Conservation (phyloP, 768 basidiomycete species). For the Trichaptum fuscoviolaceum region DNA sequence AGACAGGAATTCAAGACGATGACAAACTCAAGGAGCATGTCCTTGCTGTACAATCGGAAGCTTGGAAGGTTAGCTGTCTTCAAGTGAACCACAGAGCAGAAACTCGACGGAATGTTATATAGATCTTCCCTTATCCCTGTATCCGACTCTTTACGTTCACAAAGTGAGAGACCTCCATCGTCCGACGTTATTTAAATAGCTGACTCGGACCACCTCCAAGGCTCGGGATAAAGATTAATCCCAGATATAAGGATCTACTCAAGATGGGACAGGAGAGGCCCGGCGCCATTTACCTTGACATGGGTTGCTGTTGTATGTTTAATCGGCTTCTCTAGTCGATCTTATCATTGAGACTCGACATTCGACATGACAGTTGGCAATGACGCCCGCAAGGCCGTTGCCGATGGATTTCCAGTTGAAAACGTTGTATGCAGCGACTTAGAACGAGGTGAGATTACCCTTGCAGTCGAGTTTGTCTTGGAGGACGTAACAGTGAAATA, state of each 20-base stretch:
- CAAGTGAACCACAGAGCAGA: background rate
- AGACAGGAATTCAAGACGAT: slow-evolving; percentile 26
- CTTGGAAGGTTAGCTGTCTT: slow-evolving; percentile 23
- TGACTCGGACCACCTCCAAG: background rate
- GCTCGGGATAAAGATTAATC: background rate
- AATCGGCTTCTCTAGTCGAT: background rate
- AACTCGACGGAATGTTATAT: background rate
- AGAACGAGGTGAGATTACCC: slow-evolving; percentile 5
- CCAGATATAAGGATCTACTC: slow-evolving; percentile 23
- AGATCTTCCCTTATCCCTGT: slow-evolving; percentile 26
- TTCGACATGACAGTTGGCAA: slow-evolving; percentile 30
- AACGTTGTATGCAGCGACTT: slow-evolving; percentile 13
- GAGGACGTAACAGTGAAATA: background rate
- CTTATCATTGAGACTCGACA: background rate
- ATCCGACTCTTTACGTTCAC: slow-evolving; percentile 23
- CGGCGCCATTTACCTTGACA: slow-evolving; percentile 36
- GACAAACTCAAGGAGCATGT: slow-evolving; percentile 28
- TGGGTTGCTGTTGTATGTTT: slow-evolving; percentile 40
- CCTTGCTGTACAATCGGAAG: slow-evolving; percentile 27
- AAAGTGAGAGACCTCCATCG: slow-evolving; percentile 9
- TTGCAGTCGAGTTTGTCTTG: background rate
- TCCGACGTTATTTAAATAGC: background rate
- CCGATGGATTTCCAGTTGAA: slow-evolving; percentile 13
- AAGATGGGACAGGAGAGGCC: slow-evolving; percentile 30
- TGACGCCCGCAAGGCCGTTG: slow-evolving; percentile 15